phyloP scores from a whole-genome alignment of 2,329 filamentous ascomycete genomes.

The Rhynchosporium secalis region DNA sequence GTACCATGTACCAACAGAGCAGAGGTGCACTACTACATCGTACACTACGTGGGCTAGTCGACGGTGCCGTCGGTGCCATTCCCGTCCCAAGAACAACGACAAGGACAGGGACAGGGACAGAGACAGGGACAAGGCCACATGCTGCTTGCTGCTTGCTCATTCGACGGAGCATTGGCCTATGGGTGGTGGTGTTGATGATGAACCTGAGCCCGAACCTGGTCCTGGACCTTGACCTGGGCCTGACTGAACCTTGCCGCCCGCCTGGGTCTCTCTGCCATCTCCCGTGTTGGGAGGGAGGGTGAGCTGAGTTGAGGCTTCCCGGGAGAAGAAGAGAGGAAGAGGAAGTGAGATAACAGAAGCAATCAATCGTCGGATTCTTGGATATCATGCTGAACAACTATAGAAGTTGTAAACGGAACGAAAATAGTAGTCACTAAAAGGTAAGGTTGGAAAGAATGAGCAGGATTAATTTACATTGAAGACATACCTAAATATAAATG shows the following conservation, averaged over 20 bases:
- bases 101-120: not conserved
- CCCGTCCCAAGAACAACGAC: conserved; percentile 14
- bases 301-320: not conserved
- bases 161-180: not conserved
- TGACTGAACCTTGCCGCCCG: no score
- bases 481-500: no score
- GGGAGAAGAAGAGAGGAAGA: no score
- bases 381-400: no score
- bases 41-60: not conserved
- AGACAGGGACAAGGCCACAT: not conserved
- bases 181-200: not conserved
- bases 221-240: no score
- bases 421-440: not conserved
- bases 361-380: no score
- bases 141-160: not conserved
- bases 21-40: not conserved
- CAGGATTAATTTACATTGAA: no score
- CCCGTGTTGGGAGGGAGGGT: not conserved
- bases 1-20: no score
- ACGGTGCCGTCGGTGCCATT: conserved; percentile 16
- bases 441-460: not conserved
- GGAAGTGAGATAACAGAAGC: no score
- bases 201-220: no score
- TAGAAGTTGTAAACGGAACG: no score
- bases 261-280: not conserved